phyloP scores from a whole-genome alignment of 805 yeast genomes.

The Osmozyma mogii region DNA sequence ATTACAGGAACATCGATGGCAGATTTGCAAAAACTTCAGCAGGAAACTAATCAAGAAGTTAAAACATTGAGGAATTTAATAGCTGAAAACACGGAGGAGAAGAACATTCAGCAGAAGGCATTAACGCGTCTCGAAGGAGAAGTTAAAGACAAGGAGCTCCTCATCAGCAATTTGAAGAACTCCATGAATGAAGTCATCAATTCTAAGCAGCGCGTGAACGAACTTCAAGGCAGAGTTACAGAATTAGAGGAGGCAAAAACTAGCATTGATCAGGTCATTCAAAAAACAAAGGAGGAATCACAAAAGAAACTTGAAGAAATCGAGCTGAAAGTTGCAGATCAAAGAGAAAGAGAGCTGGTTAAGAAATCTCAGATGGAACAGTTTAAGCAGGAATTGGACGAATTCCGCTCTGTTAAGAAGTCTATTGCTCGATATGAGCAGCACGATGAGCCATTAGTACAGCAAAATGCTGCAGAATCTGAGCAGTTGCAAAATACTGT shows the following conservation, averaged over 20 bases:
- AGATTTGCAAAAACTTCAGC: conserved; percentile 40
- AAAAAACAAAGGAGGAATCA: too few relatives aligned
- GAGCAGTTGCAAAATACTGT: conserved; percentile 1
- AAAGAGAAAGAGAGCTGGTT: too few relatives aligned
- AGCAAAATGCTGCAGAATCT: conserved; percentile 13
- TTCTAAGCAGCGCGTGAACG: conserved; percentile 30
- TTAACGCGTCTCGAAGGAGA: conserved; percentile 38
- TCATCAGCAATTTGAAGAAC: conserved; percentile 46
- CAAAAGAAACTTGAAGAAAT: too few relatives aligned
- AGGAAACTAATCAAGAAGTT: conserved; percentile 28
- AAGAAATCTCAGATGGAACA: too few relatives aligned
- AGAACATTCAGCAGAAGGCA: conserved; percentile 39
- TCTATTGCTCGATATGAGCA: conserved; percentile 19
- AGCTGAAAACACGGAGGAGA: conserved; percentile 27
- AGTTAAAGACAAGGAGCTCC: conserved; percentile 45
- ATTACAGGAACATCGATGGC: conserved; percentile 28
- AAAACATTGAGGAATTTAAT: conserved; percentile 31
- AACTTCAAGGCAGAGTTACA: conserved; percentile 13
- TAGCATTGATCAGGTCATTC: too few relatives aligned
- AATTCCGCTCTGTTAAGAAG: background rate
- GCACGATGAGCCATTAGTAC: conserved; percentile 14
- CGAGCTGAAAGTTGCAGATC: too few relatives aligned
- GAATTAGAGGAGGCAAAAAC: background rate
- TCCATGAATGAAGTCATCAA: conserved; percentile 40
- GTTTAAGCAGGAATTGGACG: too few relatives aligned